Base-by-base conservation (phyloP, 1,284 basidiomycete genomes). In the Xerocomus minutiporus region DNA sequence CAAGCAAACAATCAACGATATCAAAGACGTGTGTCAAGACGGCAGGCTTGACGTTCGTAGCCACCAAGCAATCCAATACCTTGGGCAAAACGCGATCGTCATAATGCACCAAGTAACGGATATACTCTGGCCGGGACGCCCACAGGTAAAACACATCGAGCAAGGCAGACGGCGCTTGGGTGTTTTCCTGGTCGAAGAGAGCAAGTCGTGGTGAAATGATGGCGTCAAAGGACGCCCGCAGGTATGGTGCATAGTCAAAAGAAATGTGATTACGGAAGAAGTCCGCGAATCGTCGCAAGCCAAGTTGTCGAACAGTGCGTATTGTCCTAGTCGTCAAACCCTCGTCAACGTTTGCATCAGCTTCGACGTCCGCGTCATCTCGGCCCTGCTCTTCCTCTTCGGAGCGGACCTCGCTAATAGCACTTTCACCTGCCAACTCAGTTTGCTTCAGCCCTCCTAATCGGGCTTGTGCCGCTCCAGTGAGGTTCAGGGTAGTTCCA, bases 161-260 rank as follows among this genome's bases (percentile, higher is more conserved):
- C 28, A 97, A 76, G 0, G 93, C 87, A 0, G 94, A 96, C 0
- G 95, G 93, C 0, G 91, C 82, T 70, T 99, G 96, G 0, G 90
- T 92, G 63, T 95, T 97, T 71, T 99, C 96, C 45, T 75, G 75
- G 52, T 90, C 84, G 23, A 99, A 77, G 5, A 75, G 72, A 0
- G 81, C 73, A 26, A 99, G 75, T 17, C 95, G 88, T 0, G 95
- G 94, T 0, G 87, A 85, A 62, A 99, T 88, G 69, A 93, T 81
- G 0, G 79, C 72, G 2, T 75, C 59, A 71, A 93, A 97, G 11
- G 87, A 79, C 9, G 77, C 72, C 1, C 74, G 69, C 58, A 97
- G 75, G 70, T 86, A 97, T 0, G 83, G 78, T 0, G 73, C 61
- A 71, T 90, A 96, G 67, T 94, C 82, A 64, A 94, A 97, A 1